phyloP scores from a whole-genome alignment of 1,284 basidiomycete genomes.

The Leccinum subrobustum region DNA sequence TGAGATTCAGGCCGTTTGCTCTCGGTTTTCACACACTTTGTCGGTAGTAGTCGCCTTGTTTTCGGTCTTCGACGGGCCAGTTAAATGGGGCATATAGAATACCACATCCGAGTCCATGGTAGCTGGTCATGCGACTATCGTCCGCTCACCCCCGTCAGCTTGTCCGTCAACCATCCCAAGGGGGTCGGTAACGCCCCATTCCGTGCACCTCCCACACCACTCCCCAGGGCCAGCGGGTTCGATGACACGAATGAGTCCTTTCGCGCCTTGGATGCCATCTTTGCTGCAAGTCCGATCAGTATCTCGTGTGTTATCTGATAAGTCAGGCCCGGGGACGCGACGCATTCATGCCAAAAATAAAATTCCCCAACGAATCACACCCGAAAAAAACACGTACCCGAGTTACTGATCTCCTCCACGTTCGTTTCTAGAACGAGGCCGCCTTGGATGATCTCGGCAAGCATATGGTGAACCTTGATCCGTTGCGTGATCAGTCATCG shows the following conservation, averaged over 20 bases:
- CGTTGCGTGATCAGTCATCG: constrained; percentile 8
- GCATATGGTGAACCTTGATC: constrained; percentile 81
- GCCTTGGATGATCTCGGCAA: constrained; percentile 95
- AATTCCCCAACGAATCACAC: background rate
- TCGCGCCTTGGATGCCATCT: constrained; percentile 63
- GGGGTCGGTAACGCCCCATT: constrained; percentile 65
- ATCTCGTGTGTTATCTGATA: constrained; percentile 7
- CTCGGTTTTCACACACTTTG: background rate
- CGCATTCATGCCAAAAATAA: background rate
- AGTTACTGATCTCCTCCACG: constrained; percentile 83
- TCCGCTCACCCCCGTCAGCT: constrained; percentile 54
- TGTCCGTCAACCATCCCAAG: constrained; percentile 77
- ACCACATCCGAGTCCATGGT: background rate
- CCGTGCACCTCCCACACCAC: constrained; percentile 55
- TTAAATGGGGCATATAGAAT: constrained; percentile 1
- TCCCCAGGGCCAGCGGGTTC: constrained; percentile 72
- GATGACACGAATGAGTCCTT: constrained; percentile 74
- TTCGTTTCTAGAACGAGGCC: constrained; percentile 98
- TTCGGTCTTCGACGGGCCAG: background rate
- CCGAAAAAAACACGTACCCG: constrained; percentile 50
- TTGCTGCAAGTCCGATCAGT: constrained; percentile 45
- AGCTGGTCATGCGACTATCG: constrained; percentile 12
- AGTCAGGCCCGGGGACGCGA: background rate
- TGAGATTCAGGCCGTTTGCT: constrained; percentile 14
- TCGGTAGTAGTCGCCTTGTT: background rate